Evolutionary conservation across 2,329 filamentous ascomycete genomes (phyloP), one percentile per base, ranked within the genome.

Genomic region (Xylaria sp.): DNA sequence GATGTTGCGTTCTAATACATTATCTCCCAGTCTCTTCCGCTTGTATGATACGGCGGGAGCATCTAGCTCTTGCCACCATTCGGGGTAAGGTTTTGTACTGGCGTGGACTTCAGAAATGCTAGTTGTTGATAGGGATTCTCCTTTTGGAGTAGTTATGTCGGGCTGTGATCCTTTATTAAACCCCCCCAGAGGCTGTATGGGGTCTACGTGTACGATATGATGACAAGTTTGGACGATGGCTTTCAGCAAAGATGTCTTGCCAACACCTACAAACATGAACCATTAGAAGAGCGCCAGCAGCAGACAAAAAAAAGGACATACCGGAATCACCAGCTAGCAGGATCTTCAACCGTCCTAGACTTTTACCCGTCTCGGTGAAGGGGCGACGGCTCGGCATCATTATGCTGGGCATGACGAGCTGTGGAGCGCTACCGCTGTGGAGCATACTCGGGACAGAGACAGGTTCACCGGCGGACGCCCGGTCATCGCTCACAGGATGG

Each of bases 321-420:
- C 93, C 93, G 76, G 89, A 87, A 76, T 90, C 88, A 35, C 96
- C 96, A 60, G 93, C 92, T 64, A 98, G 85, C 71, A 98, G 84
- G n/a, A 98, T 84, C 82, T 97, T 98, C 63, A 98, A 84, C 74
- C 93, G 91, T 1, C 95, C 95, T 78, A 98, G 87, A 40, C 86
- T 87, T 81, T 92, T 95, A 18, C 96, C 96, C 55, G 88, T 87
- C n/a, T 92, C 89, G 0, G 96, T 98, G 79, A 98, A 98, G 0
- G 94, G 94, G 60, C 94, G 87, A 59, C 96, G 90, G 69, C 89
- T 92, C 3, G 96, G 95, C 88, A 99, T 96, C 70, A 89, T 90
- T 75, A 99, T 91, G 77, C 94, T 97, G 5, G 96, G 96, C 96
- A 99, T 99, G 69, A 99, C 93, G n/a, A 99, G 86, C 79, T 98